These are phyloP conservation scores for Aureobasidium melanogenum DNA, from an alignment of 2,329 filamentous ascomycete genomes.

Conservation along the genomic window DNA sequence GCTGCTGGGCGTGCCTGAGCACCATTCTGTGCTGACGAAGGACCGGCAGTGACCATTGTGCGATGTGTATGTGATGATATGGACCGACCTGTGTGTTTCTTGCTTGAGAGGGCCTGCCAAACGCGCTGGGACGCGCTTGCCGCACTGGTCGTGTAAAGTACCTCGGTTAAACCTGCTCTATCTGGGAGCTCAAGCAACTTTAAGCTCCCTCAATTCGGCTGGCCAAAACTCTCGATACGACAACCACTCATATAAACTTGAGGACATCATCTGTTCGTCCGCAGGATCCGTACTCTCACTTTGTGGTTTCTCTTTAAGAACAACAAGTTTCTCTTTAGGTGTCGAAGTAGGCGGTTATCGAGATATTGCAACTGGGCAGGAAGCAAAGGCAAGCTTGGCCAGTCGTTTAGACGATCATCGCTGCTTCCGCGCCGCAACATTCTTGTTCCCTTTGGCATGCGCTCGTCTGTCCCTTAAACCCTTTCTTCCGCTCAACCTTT, in stretches of 20 bases:
- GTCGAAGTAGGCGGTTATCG: neutral
- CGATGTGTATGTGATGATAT: neutral
- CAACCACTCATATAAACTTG: neutral
- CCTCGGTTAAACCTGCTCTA: neutral
- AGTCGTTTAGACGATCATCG: neutral
- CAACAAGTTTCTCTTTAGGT: neutral
- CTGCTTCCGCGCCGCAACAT: neutral
- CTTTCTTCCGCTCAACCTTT: neutral
- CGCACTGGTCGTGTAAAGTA: slow-evolving; percentile 3
- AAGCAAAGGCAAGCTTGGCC: neutral
- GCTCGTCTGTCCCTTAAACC: neutral
- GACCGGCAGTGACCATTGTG: slow-evolving; percentile 40
- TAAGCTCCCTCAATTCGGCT: neutral
- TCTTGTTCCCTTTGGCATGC: neutral
- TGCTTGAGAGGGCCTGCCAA: no score
- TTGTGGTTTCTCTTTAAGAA: no score
- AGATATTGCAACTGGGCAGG: neutral
- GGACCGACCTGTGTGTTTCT: neutral
- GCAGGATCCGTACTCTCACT: neutral
- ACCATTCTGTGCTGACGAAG: slow-evolving; percentile 31
- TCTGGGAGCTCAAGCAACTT: neutral
- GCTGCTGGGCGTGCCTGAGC: slow-evolving; percentile 31
- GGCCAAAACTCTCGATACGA: neutral
- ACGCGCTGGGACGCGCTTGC: no score
- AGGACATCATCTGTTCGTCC: neutral